Percentiles rank a stretch among this genome's conserved stretches.
Conservation (phyloP, 441 rosid genomes). For the Pelargonium cotyledonis region DNA sequence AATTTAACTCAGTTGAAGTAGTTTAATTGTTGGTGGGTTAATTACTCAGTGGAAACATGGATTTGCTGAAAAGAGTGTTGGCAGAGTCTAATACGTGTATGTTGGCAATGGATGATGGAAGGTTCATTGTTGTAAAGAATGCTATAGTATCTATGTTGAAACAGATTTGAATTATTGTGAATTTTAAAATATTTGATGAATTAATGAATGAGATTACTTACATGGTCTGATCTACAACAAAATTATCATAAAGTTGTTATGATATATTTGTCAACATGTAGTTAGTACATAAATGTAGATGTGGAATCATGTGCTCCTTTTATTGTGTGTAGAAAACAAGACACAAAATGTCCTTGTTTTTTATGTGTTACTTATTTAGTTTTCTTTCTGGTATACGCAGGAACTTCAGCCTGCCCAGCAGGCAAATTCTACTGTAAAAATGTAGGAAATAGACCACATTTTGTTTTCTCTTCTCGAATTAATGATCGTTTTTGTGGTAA, state of each 20-base stretch:
- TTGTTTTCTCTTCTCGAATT: conserved; percentile 67
- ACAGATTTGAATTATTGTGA: background rate
- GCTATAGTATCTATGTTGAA: background rate
- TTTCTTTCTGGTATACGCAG: conserved; percentile 36
- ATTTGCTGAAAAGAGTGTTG: background rate
- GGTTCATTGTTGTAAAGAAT: background rate
- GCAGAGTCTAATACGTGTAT: background rate
- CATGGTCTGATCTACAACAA: too few relatives aligned
- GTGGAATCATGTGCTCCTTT: background rate
- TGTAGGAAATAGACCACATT: conserved; percentile 62
- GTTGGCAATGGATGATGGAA: background rate
- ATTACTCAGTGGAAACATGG: background rate
- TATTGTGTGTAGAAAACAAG: background rate
- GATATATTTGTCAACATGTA: too few relatives aligned
- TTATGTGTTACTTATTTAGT: conserved; percentile 13
- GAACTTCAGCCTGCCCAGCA: conserved; percentile 83
- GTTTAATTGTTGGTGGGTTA: background rate
- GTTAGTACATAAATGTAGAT: background rate
- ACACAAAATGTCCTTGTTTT: background rate
- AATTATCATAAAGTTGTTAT: too few relatives aligned
- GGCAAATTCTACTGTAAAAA: conserved; percentile 81
- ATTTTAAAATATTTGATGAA: too few relatives aligned
- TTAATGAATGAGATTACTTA: too few relatives aligned
- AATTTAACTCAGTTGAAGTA: background rate
- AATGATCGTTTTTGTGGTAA: conserved; percentile 79